Conservation (phyloP, 345 rosid species). For the Odontarrhena argentea region DNA sequence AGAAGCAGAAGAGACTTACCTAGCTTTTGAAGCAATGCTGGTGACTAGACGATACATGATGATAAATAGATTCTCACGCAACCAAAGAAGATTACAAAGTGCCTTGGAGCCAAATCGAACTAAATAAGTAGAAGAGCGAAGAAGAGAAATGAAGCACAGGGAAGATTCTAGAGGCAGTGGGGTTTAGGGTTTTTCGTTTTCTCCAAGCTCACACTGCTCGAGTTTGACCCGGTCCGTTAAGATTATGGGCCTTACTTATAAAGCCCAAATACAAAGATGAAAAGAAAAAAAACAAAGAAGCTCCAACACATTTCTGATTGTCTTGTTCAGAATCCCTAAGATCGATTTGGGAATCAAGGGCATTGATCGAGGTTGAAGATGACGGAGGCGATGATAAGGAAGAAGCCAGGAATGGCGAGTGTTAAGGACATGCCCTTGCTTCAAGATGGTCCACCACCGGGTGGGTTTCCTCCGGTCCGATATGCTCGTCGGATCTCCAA, state of each 20-base stretch:
- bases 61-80: conserved; percentile 6
- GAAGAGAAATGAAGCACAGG: conserved; percentile 19
- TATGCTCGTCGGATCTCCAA: conserved; percentile 95
- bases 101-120: conserved; percentile 12
- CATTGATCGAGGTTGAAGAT: conserved; percentile 42
- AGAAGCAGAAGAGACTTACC: conserved; percentile 36
- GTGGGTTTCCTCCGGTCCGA: conserved; percentile 89
- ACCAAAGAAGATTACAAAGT: conserved; percentile 12
- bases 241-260: conserved; percentile 15
- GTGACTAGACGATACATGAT: conserved; percentile 40
- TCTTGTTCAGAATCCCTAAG: conserved; percentile 31
- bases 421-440: conserved; percentile 96
- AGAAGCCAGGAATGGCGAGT: conserved; percentile 97
- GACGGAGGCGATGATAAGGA: conserved; percentile 98
- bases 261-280: conserved; percentile 30
- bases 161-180: conserved; percentile 33
- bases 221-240: conserved; percentile 20
- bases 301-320: neutral
- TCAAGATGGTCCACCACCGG: conserved; percentile 99
- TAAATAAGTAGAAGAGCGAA: conserved; percentile 9
- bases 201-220: conserved; percentile 31
- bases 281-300: neutral
- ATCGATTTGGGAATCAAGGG: conserved; percentile 25
- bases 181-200: conserved; percentile 43
- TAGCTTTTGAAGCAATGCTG: conserved; percentile 43